Conservation (phyloP, 83 land plant genomes). For the Thuja plicata region DNA sequence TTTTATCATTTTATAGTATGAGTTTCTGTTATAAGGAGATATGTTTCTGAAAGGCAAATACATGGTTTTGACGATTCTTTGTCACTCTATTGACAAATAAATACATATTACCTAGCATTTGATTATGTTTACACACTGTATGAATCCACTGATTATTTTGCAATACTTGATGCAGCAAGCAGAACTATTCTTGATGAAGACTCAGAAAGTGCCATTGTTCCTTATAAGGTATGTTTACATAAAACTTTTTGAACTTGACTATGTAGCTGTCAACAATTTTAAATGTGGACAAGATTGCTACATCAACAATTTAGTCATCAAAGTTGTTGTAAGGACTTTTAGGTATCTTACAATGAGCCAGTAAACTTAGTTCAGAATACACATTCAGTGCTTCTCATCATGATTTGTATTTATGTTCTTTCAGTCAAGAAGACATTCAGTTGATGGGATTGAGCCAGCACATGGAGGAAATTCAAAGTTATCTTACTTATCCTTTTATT, state of each 20-base stretch:
- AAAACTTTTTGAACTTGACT: not conserved
- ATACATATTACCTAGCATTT: not conserved
- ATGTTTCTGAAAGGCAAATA: not conserved
- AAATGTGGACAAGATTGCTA: not conserved
- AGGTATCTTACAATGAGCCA: not conserved
- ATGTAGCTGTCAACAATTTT: not conserved
- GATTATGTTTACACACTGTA: not conserved
- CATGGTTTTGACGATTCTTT: not conserved
- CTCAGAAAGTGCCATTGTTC: constrained; percentile 62
- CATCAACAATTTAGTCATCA: not conserved
- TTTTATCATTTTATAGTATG: not conserved
- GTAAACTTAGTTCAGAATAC: not conserved
- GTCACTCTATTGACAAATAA: not conserved
- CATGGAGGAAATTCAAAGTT: constrained; percentile 71
- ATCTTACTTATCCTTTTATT: constrained; percentile 16
- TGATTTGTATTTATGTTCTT: constrained; percentile 6
- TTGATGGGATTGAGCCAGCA: constrained; percentile 44
- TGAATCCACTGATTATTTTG: not conserved
- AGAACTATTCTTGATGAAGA: constrained; percentile 30
- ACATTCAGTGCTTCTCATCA: not conserved
- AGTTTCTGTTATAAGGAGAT: not conserved
- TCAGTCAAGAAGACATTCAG: constrained; percentile 50
- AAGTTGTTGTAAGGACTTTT: not conserved
- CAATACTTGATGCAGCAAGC: constrained; percentile 27
- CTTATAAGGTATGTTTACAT: constrained; percentile 44